These are phyloP conservation scores for Daldinia decipiens DNA, from an alignment of 495 filamentous ascomycete genomes.

Conservation along the genomic window DNA sequence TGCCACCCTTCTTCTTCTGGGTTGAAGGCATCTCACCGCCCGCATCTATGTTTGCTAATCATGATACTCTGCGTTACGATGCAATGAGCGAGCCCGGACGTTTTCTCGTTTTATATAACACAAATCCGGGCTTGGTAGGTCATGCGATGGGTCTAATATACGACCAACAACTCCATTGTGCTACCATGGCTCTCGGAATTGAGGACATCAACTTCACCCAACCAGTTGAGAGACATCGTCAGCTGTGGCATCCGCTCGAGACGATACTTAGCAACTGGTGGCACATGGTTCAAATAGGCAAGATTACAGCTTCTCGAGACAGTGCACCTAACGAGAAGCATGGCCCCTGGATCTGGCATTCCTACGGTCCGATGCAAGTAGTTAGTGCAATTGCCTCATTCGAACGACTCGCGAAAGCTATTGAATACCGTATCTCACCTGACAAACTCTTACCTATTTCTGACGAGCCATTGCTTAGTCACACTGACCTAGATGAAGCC, in stretches of 20 bases:
- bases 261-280: constrained; percentile 56
- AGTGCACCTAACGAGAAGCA: constrained; percentile 33
- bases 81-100: constrained; percentile 19
- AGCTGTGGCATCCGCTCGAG: constrained; percentile 53
- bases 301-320: constrained; percentile 39
- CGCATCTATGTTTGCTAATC: constrained; percentile 7
- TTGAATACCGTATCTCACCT: too few species aligned
- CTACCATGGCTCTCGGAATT: constrained; percentile 30
- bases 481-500: constrained; percentile 46
- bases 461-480: constrained; percentile 36
- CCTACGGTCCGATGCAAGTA: constrained; percentile 42
- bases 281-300: constrained; percentile 47
- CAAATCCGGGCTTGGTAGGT: constrained; percentile 29
- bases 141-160: constrained; percentile 31
- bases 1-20: constrained; percentile 30
- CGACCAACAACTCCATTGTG: constrained; percentile 38
- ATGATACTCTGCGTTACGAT: background rate
- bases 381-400: constrained; percentile 24
- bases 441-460: too few species aligned
- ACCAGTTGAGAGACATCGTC: constrained; percentile 24
- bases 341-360: constrained; percentile 41
- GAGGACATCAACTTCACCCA: constrained; percentile 38
- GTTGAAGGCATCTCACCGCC: constrained; percentile 8
- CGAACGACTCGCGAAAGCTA: constrained; percentile 26
- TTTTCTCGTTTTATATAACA: constrained; percentile 29